Evolutionary conservation across 768 basidiomycete genomes (phyloP).

Genomic region (Pleurotus sapidus): DNA sequence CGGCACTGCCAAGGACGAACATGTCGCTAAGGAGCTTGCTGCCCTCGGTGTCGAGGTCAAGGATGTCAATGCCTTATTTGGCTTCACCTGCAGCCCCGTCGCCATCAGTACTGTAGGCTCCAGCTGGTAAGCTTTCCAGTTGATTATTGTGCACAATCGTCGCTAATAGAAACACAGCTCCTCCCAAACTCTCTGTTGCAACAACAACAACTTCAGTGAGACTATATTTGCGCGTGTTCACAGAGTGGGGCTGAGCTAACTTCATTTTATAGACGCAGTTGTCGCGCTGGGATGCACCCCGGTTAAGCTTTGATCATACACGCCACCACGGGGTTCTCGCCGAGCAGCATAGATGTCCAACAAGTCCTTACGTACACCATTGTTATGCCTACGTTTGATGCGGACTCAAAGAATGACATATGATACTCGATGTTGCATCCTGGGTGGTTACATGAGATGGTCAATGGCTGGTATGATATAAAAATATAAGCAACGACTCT

Average conservation of each 20-base stretch:
- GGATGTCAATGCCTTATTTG: constrained; percentile 17
- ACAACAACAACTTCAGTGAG: constrained; percentile 18
- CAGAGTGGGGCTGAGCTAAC: not conserved
- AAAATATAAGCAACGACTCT: too few relatives aligned
- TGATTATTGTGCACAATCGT: not conserved
- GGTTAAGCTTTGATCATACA: not conserved
- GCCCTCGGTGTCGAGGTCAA: constrained; percentile 22
- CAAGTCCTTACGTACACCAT: too few relatives aligned
- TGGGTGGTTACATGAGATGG: too few relatives aligned
- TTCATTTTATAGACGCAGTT: not conserved
- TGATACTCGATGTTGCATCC: too few relatives aligned
- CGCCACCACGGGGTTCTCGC: too few relatives aligned
- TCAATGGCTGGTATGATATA: too few relatives aligned
- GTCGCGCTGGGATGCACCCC: not conserved
- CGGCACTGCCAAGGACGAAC: constrained; percentile 15
- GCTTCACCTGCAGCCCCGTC: constrained; percentile 28
- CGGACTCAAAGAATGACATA: too few relatives aligned
- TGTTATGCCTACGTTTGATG: too few relatives aligned
- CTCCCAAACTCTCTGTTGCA: constrained; percentile 26
- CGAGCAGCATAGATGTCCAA: too few relatives aligned
- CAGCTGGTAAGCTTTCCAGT: constrained; percentile 15
- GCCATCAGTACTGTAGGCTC: constrained; percentile 18
- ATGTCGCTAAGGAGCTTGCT: constrained; percentile 15
- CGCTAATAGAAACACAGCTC: constrained; percentile 14
- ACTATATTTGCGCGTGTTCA: constrained; percentile 8